These are phyloP conservation scores for Fallopia convolvulus DNA, from an alignment of 148 eudicot species.

Conservation along the genomic window DNA sequence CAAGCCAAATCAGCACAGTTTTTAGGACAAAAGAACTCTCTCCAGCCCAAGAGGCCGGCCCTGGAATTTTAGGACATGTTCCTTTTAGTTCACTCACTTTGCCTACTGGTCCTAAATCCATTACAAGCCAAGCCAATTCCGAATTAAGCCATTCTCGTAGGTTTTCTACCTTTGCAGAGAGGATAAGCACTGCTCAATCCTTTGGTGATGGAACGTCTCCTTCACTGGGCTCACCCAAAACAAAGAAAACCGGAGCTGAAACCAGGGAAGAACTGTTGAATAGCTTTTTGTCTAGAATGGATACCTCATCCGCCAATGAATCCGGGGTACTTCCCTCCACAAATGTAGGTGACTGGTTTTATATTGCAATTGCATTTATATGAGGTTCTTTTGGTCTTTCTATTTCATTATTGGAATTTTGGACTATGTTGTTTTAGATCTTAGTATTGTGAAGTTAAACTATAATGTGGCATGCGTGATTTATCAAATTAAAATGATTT, in stretches of 20 bases:
- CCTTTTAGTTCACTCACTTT: conserved; percentile 48
- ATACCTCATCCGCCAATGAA: conserved; percentile 43
- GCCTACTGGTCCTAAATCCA: conserved; percentile 38
- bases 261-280: conserved; percentile 78
- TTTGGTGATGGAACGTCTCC: conserved; percentile 49
- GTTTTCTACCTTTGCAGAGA: conserved; percentile 83
- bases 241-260: conserved; percentile 87
- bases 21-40: conserved; percentile 42
- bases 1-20: conserved; percentile 37
- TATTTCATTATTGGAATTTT: background rate
- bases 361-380: background rate
- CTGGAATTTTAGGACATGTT: conserved; percentile 45
- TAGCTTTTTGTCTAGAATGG: conserved; percentile 57
- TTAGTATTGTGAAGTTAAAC: background rate
- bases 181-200: conserved; percentile 59
- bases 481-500: background rate
- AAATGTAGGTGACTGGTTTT: conserved; percentile 38
- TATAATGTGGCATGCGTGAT: background rate
- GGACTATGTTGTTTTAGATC: background rate
- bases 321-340: conserved; percentile 30
- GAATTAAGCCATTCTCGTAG: conserved; percentile 60
- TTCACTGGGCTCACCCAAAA: conserved; percentile 73
- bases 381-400: background rate
- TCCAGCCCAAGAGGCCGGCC: conserved; percentile 39
- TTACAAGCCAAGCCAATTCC: conserved; percentile 31